Conservation (phyloP, 2,329 filamentous ascomycete species). For the Microsporum audouinii region DNA sequence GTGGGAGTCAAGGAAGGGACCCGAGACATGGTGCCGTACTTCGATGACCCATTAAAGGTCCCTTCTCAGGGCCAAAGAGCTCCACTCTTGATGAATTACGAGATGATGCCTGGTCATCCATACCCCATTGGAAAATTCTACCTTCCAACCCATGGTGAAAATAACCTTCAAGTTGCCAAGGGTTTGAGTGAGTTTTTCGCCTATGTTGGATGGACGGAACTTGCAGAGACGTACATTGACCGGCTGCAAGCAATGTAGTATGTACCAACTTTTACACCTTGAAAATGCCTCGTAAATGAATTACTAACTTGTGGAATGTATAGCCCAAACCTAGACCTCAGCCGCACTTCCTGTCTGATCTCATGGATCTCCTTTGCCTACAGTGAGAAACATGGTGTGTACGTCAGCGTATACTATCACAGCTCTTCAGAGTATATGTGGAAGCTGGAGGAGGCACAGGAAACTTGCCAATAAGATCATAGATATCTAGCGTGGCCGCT, state of each 20-base stretch:
- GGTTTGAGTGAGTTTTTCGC: slow-evolving; percentile 5
- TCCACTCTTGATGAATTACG: slow-evolving; percentile 9
- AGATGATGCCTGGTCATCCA: neutral
- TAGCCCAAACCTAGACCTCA: slow-evolving; percentile 6
- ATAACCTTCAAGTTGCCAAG: slow-evolving; percentile 4
- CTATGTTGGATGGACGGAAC: neutral
- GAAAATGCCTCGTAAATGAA: neutral
- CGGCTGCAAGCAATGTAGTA: neutral
- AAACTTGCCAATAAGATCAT: neutral
- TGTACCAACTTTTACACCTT: neutral
- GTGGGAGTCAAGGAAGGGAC: slow-evolving; percentile 4
- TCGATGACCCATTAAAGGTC: slow-evolving; percentile 3
- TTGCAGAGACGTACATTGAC: slow-evolving; percentile 8
- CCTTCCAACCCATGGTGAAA: slow-evolving; percentile 8
- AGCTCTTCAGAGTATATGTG: slow-evolving; percentile 6
- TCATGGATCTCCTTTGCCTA: slow-evolving; percentile 10
- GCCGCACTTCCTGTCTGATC: neutral
- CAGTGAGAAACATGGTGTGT: slow-evolving; percentile 10
- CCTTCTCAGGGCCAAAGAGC: neutral
- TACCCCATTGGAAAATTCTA: slow-evolving; percentile 8
- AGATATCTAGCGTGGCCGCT: too few species aligned
- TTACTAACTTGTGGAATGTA: neutral
- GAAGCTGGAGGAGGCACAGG: neutral
- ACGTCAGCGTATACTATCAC: slow-evolving; percentile 8
- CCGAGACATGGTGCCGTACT: neutral